These are phyloP conservation scores for Mycosphaerella sp. DNA, from an alignment of 2,329 filamentous ascomycete species.

Conservation along the genomic window DNA sequence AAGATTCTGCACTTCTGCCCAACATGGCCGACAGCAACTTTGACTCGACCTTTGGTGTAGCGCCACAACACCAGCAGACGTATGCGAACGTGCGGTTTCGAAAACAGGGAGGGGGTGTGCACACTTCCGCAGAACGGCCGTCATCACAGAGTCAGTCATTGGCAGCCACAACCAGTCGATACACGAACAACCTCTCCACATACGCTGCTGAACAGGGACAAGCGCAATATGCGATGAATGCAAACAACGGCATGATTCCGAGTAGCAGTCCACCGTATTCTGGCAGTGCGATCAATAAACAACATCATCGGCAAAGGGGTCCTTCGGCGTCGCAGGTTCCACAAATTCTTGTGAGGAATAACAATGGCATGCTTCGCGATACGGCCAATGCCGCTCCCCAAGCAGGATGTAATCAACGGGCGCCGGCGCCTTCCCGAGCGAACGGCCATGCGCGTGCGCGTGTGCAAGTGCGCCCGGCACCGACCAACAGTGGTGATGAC, in stretches of 20 bases:
- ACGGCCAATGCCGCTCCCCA: neutral
- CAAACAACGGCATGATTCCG: neutral
- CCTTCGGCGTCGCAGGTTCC: neutral
- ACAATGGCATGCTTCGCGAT: neutral
- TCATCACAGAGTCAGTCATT: neutral
- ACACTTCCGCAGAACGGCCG: neutral
- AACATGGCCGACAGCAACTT: constrained; percentile 1
- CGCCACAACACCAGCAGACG: neutral
- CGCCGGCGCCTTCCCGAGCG: neutral
- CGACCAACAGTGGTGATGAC: neutral
- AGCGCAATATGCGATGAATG: neutral
- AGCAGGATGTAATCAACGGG: neutral
- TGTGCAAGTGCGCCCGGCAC: constrained; percentile 1
- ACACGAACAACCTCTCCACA: neutral
- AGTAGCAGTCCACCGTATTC: neutral
- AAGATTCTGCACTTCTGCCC: constrained; percentile 3
- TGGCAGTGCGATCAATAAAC: neutral
- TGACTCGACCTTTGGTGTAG: neutral
- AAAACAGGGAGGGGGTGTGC: neutral
- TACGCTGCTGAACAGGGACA: neutral
- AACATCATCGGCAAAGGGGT: neutral
- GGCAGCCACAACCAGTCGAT: neutral
- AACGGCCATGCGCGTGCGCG: neutral
- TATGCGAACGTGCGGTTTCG: neutral
- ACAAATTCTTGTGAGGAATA: neutral